These are phyloP conservation scores for Saccharum hybrid DNA, from an alignment of 202 grass and related monocot genomes.

Conservation along the genomic window DNA sequence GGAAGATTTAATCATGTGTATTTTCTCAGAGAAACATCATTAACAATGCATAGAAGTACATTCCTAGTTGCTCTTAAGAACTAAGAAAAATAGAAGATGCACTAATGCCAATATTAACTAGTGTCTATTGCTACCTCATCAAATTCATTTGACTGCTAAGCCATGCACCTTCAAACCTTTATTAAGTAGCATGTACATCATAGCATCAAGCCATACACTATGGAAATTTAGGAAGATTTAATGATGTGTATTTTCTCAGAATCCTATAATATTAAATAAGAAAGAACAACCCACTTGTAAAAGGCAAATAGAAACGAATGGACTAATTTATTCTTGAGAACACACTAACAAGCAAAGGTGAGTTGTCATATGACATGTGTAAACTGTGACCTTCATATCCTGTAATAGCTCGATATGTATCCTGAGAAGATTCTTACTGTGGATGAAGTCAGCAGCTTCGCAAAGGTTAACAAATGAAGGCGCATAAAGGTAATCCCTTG, in stretches of 20 bases:
- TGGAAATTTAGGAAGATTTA: background rate
- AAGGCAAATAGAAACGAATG: background rate
- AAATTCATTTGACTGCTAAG: background rate
- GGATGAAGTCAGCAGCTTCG: conserved; percentile 80
- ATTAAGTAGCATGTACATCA: background rate
- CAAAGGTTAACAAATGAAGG: conserved; percentile 79
- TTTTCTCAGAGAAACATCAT: too few species aligned
- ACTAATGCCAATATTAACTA: background rate
- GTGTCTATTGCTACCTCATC: background rate
- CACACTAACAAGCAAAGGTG: background rate
- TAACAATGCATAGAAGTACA: background rate
- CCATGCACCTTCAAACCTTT: background rate
- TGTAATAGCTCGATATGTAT: background rate
- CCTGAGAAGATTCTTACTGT: conserved; percentile 59
- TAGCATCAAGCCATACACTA: background rate
- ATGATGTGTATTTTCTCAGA: too few species aligned
- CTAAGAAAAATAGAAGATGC: background rate
- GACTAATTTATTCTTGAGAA: background rate
- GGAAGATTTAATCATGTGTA: background rate
- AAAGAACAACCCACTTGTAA: background rate
- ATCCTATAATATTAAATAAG: background rate
- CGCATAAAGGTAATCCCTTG: conserved; percentile 97
- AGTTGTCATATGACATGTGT: background rate
- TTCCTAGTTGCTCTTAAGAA: background rate
- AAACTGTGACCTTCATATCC: background rate